phyloP scores from a whole-genome alignment of 208 protist genomes.

The Leishmania arabica region DNA sequence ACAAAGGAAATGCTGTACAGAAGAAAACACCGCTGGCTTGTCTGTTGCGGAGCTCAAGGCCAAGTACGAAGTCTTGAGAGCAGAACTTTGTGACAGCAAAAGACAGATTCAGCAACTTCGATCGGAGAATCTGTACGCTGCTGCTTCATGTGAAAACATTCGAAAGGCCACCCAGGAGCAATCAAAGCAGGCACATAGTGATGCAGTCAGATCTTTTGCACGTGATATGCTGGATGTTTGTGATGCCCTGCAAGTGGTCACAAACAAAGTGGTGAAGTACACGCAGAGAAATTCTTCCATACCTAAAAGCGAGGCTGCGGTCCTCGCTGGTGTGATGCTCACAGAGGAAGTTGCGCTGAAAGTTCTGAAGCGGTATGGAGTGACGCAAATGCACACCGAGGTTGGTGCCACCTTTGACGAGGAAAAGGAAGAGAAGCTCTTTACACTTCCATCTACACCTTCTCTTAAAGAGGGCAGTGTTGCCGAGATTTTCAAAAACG shows the following conservation, averaged over 20 bases:
- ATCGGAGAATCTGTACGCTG: constrained; percentile 54
- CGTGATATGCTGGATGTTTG: constrained; percentile 60
- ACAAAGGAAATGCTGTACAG: constrained; percentile 11
- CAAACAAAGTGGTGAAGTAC: constrained; percentile 27
- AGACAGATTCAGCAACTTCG: constrained; percentile 36
- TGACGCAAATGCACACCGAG: constrained; percentile 32
- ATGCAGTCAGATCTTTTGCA: constrained; percentile 48
- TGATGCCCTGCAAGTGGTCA: constrained; percentile 55
- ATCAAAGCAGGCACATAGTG: constrained; percentile 33
- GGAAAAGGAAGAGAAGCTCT: constrained; percentile 41
- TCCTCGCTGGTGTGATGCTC: constrained; percentile 51
- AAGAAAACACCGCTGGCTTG: neutral
- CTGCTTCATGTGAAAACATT: constrained; percentile 64
- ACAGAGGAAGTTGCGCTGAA: constrained; percentile 54
- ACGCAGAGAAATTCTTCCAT: constrained; percentile 14
- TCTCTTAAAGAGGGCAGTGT: constrained; percentile 36
- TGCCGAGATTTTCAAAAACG: constrained; percentile 60
- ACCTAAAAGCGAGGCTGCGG: constrained; percentile 8
- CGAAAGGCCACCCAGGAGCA: constrained; percentile 37
- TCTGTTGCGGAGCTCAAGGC: constrained; percentile 3
- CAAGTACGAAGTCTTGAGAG: constrained; percentile 26
- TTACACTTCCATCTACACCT: constrained; percentile 37
- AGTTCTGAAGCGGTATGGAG: constrained; percentile 46
- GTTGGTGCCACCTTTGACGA: constrained; percentile 49
- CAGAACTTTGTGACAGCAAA: constrained; percentile 25